Evolutionary conservation across 495 filamentous ascomycete species (phyloP).

Genomic region (Annulohypoxylon bovei): DNA sequence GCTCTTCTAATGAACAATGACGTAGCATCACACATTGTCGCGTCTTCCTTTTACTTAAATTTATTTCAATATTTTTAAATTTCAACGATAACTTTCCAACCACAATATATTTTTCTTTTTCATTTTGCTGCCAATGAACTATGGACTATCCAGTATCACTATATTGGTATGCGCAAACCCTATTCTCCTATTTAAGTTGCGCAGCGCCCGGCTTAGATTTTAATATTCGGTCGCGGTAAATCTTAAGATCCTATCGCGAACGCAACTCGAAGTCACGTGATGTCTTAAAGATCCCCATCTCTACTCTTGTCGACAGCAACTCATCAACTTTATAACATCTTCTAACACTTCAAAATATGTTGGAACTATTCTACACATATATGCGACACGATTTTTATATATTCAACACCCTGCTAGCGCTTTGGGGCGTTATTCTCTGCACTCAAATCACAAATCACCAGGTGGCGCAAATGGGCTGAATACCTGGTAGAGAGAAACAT

Average conservation of each 20-base stretch:
- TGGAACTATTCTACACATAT: not conserved
- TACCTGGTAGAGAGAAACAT: not conserved
- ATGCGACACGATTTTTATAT: conserved; percentile 21
- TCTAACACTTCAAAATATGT: not conserved
- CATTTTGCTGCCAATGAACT: not conserved
- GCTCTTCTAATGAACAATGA: conserved; percentile 21
- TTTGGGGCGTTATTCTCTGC: not conserved
- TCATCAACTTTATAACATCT: conserved; percentile 10
- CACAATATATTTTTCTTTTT: not conserved
- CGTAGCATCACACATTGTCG: conserved; percentile 23
- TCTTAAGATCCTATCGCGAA: conserved; percentile 25
- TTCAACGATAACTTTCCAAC: conserved; percentile 2
- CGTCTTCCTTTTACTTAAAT: conserved; percentile 28
- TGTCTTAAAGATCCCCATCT: not conserved
- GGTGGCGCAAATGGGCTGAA: conserved; percentile 36
- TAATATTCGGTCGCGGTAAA: conserved; percentile 8
- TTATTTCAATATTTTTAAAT: conserved; percentile 12
- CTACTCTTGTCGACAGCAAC: not conserved
- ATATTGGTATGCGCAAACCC: not conserved
- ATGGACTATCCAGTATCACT: not conserved
- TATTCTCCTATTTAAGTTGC: not conserved
- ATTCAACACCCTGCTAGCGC: not conserved
- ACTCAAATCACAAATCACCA: conserved; percentile 26
- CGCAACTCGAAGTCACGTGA: conserved; percentile 38
- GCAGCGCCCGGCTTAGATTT: conserved; percentile 1